Percentiles rank a stretch among this genome's conserved stretches.
phyloP scores from a whole-genome alignment of 1,139 yeast species.

The Geotrichum aggregatum region DNA sequence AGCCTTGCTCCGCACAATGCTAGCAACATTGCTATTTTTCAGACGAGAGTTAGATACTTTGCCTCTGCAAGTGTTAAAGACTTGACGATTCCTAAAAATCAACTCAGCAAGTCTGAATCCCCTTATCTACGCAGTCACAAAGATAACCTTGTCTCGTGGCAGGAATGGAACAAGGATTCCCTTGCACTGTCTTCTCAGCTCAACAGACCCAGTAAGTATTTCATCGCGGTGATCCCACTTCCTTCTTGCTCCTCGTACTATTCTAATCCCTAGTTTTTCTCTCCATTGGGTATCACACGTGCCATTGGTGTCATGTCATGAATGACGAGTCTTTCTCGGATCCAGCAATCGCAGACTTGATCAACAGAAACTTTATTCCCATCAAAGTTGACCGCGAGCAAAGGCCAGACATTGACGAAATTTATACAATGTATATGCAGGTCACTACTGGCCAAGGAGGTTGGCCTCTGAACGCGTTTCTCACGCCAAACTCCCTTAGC shows the following conservation, averaged over 20 bases:
- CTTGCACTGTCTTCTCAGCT: slow-evolving; percentile 34
- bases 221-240: background rate
- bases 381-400: slow-evolving; percentile 41
- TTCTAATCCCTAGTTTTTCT: slow-evolving; percentile 29
- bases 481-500: slow-evolving; percentile 37
- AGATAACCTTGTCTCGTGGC: slow-evolving; percentile 37
- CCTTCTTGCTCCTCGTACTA: slow-evolving; percentile 1
- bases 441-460: slow-evolving; percentile 41
- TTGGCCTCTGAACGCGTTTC: slow-evolving; percentile 43
- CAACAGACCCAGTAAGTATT: slow-evolving; percentile 33
- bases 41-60: background rate
- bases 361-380: slow-evolving; percentile 38
- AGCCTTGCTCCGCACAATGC: background rate
- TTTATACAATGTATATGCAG: slow-evolving; percentile 41
- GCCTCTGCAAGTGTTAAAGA: slow-evolving; percentile 7
- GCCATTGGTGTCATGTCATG: slow-evolving; percentile 44
- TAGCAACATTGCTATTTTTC: background rate
- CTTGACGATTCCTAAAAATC: slow-evolving; percentile 23
- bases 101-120: slow-evolving; percentile 29
- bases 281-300: slow-evolving; percentile 41
- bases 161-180: slow-evolving; percentile 38
- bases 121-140: slow-evolving; percentile 33
- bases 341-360: slow-evolving; percentile 32
- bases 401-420: slow-evolving; percentile 41
- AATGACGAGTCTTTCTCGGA: slow-evolving; percentile 37